A percentile compares a stretch with the other conserved stretches of the same genome.
These are phyloP conservation scores for Alternaria sp. DNA, from an alignment of 2,329 filamentous ascomycete species.

Conservation along the genomic window DNA sequence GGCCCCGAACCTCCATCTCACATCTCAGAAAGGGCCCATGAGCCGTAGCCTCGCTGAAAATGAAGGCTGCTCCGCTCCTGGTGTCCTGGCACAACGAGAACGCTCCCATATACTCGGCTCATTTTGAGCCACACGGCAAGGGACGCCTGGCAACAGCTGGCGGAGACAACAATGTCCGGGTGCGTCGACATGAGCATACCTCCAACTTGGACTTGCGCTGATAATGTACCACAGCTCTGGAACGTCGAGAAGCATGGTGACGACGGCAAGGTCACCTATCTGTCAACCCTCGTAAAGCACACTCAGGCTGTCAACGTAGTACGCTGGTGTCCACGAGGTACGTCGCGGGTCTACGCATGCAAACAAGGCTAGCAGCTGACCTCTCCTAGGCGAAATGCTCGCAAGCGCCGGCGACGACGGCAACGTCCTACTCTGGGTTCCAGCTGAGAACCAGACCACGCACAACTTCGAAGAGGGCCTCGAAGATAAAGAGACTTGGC, in stretches of 20 bases:
- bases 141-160: slow-evolving; percentile 91
- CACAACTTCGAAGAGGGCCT: slow-evolving; percentile 82
- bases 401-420: slow-evolving; percentile 97
- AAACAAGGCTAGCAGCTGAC: slow-evolving; percentile 27
- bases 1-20: neutral
- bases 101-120: slow-evolving; percentile 94
- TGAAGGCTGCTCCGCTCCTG: slow-evolving; percentile 96
- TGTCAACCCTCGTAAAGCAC: slow-evolving; percentile 91
- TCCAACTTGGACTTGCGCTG: slow-evolving; percentile 38
- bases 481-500: slow-evolving; percentile 97
- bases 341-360: slow-evolving; percentile 15
- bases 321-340: slow-evolving; percentile 92
- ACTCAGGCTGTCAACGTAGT: slow-evolving; percentile 98
- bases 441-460: slow-evolving; percentile 75
- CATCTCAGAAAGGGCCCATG: slow-evolving; percentile 24
- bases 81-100: slow-evolving; percentile 99
- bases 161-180: slow-evolving; percentile 94
- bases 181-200: slow-evolving; percentile 57
- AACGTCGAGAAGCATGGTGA: slow-evolving; percentile 85
- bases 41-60: slow-evolving; percentile 54
- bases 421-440: slow-evolving; percentile 96
- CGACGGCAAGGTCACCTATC: slow-evolving; percentile 87
- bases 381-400: slow-evolving; percentile 78
- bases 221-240: slow-evolving; percentile 73
- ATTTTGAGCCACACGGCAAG: slow-evolving; percentile 93